Conservation (phyloP, 192 early-diverging fungal genomes). For the Coemansia sp. region DNA sequence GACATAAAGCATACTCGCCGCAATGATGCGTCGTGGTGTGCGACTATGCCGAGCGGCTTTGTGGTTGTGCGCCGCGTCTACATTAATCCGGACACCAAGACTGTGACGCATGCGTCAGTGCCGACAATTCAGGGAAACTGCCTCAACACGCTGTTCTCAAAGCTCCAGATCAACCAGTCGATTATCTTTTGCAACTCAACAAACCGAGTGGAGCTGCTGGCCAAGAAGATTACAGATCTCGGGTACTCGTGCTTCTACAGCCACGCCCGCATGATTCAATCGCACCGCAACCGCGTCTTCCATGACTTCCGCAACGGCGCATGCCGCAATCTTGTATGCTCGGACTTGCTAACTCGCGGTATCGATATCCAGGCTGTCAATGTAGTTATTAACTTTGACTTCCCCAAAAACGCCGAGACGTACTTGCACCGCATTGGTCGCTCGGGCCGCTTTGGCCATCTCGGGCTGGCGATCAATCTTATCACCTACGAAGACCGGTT, state of each 20-base stretch:
- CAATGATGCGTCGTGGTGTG: constrained; percentile 34
- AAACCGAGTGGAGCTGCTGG: constrained; percentile 95
- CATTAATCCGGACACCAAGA: constrained; percentile 3
- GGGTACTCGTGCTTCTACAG: constrained; percentile 99
- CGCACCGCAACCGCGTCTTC: constrained; percentile 98
- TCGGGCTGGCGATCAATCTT: constrained; percentile 96
- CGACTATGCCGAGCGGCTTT: constrained; percentile 34
- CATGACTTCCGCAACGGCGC: constrained; percentile 99
- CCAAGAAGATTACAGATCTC: constrained; percentile 99
- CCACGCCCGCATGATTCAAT: constrained; percentile 97
- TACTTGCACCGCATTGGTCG: constrained; percentile 99
- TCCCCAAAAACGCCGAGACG: constrained; percentile 98
- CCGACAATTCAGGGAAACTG: constrained; percentile 47
- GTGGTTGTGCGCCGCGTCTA: constrained; percentile 29
- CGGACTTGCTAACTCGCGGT: constrained; percentile 95
- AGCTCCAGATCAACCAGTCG: constrained; percentile 99
- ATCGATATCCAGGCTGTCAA: constrained; percentile 99
- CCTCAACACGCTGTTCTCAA: constrained; percentile 89
- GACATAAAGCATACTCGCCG: constrained; percentile 20
- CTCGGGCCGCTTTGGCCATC: constrained; percentile 93
- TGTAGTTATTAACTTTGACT: constrained; percentile 99
- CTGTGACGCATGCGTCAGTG: constrained; percentile 18
- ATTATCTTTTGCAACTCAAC: constrained; percentile 99
- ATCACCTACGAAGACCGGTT: constrained; percentile 98
- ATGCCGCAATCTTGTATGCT: constrained; percentile 96